phyloP scores from a whole-genome alignment of 768 basidiomycete genomes.

The Pisolithus tinctorius region DNA sequence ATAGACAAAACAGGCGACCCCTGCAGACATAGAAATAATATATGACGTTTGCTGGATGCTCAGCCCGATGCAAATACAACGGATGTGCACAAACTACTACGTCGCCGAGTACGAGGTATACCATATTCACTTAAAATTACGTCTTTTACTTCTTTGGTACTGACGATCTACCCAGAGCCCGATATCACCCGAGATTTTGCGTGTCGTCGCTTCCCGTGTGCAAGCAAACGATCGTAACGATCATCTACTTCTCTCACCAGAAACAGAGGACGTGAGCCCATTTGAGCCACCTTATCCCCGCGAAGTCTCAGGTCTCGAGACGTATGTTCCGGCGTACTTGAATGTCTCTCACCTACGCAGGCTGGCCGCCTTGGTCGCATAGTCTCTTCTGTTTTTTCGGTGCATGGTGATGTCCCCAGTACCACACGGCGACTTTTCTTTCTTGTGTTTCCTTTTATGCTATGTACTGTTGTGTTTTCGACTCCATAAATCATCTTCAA shows the following conservation, averaged over 20 bases:
- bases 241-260: constrained; percentile 90
- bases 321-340: constrained; percentile 89
- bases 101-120: constrained; percentile 96
- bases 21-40: constrained; percentile 96
- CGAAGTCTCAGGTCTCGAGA: constrained; percentile 93
- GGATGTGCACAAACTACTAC: constrained; percentile 98
- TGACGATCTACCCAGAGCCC: constrained; percentile 57
- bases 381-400: constrained; percentile 14
- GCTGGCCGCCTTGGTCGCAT: constrained; percentile 81
- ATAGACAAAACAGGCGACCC: constrained; percentile 56
- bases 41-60: constrained; percentile 99
- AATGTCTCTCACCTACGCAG: constrained; percentile 86
- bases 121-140: constrained; percentile 8
- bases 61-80: constrained; percentile 97
- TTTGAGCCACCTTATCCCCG: constrained; percentile 92
- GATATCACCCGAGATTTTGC: constrained; percentile 93
- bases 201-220: constrained; percentile 93
- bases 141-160: background rate
- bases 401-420: background rate
- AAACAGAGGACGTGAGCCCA: constrained; percentile 94
- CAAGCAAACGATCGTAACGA: constrained; percentile 96
- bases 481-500: constrained; percentile 12
- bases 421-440: background rate
- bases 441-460: constrained; percentile 7
- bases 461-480: constrained; percentile 12